Conservation (phyloP, 371 early-diverging fungal genomes). For the Amoeboaphelidium occidentale region DNA sequence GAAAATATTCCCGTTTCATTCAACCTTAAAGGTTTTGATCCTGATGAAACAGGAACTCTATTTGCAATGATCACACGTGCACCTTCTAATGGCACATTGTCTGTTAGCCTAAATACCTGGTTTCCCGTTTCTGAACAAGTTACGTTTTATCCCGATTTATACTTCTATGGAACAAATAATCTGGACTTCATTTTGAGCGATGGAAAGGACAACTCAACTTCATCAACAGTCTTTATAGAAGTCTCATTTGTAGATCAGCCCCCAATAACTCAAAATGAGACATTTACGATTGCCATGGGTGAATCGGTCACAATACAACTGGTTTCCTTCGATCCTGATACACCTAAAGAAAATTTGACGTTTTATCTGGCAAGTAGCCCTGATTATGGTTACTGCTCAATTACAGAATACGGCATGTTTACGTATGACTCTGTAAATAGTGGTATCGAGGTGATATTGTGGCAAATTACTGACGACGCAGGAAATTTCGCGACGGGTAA, state of each 20-base stretch:
- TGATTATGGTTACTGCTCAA: not conserved
- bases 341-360: not conserved
- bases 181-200: constrained; percentile 1
- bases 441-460: constrained; percentile 1
- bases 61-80: not conserved
- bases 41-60: not conserved
- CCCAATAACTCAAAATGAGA: not conserved
- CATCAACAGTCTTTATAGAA: not conserved
- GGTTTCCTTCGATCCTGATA: not conserved
- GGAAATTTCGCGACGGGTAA: not conserved
- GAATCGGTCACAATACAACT: not conserved
- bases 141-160: not conserved
- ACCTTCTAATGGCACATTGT: not conserved
- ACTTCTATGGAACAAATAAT: not conserved
- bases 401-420: not conserved
- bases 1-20: not conserved
- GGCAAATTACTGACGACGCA: not conserved
- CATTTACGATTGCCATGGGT: not conserved
- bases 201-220: constrained; percentile 2
- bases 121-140: not conserved
- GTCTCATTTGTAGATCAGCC: not conserved
- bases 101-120: not conserved
- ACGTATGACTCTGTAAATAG: not conserved
- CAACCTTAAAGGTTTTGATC: not conserved
- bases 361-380: not conserved